Conservation (phyloP, 2,329 filamentous ascomycete species). For the Sporothrix euskadiensis region DNA sequence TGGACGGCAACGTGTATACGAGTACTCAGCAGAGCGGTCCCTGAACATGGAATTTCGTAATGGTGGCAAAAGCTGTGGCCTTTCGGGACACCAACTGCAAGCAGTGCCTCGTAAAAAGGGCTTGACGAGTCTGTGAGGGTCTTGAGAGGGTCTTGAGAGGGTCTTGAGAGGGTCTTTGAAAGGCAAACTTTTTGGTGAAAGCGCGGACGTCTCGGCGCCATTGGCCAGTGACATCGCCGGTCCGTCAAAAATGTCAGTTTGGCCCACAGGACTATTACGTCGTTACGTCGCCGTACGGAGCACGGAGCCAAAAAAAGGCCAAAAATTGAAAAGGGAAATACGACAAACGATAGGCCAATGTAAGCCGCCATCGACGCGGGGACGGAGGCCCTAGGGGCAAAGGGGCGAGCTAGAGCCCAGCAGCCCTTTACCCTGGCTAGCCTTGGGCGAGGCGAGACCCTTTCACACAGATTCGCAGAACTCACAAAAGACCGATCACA, state of each 20-base stretch:
- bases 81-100: not conserved
- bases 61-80: not conserved
- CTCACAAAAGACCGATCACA: not conserved
- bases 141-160: not conserved
- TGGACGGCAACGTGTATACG: not conserved
- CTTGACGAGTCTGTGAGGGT: not conserved
- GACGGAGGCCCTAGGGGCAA: slow-evolving; percentile 11
- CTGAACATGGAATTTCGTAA: not conserved
- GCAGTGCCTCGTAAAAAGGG: not conserved
- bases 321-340: not conserved
- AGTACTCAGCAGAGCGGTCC: not conserved
- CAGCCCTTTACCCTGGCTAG: not conserved
- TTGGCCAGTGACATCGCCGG: slow-evolving; percentile 5
- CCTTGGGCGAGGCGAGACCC: slow-evolving; percentile 1
- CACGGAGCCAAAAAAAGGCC: not conserved
- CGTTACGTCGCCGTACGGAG: slow-evolving; percentile 2
- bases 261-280: not conserved
- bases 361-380: not conserved
- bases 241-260: not conserved
- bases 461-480: not conserved
- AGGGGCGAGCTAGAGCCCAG: not conserved
- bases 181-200: not conserved
- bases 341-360: no score
- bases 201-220: not conserved
- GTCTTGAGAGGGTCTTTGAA: not conserved